Conservation (phyloP, 108 stramenopile genomes). For the Parietichytrium sp. region DNA sequence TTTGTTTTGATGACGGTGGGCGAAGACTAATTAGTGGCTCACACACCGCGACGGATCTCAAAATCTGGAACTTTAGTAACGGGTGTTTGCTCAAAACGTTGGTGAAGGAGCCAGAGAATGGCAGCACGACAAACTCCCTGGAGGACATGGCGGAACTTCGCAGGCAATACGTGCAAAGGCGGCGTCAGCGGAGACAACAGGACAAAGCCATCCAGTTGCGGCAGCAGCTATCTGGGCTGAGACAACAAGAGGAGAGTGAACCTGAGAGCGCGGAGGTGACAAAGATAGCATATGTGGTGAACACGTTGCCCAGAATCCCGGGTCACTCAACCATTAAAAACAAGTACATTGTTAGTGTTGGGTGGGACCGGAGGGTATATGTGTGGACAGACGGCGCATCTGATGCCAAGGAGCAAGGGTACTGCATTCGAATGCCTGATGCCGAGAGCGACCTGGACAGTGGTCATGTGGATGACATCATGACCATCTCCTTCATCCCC, state of each 20-base stretch:
- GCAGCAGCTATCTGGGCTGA: neutral
- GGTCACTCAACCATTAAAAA: slow-evolving; percentile 43
- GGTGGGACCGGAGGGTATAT: slow-evolving; percentile 52
- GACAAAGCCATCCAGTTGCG: too few relatives aligned
- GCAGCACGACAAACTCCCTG: neutral
- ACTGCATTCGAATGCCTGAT: slow-evolving; percentile 26
- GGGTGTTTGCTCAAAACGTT: slow-evolving; percentile 44
- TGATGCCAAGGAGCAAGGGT: slow-evolving; percentile 11
- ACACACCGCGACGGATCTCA: slow-evolving; percentile 45
- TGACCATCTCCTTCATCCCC: slow-evolving; percentile 42
- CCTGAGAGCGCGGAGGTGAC: slow-evolving; percentile 52
- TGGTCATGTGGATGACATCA: slow-evolving; percentile 50
- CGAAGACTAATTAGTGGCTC: slow-evolving; percentile 54
- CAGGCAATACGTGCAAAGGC: too few relatives aligned
- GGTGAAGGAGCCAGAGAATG: neutral
- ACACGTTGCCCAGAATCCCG: slow-evolving; percentile 6
- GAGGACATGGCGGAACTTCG: neutral
- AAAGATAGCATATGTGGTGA: slow-evolving; percentile 40
- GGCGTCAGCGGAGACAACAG: too few relatives aligned
- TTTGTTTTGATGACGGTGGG: slow-evolving; percentile 51
- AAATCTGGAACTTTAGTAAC: slow-evolving; percentile 58
- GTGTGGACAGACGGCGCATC: slow-evolving; percentile 42
- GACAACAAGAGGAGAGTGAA: too few relatives aligned
- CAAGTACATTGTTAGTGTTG: slow-evolving; percentile 50
- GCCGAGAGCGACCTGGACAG: neutral